Evolutionary conservation across 805 yeast species (phyloP).

Genomic region (Nakazawaea ernobii): DNA sequence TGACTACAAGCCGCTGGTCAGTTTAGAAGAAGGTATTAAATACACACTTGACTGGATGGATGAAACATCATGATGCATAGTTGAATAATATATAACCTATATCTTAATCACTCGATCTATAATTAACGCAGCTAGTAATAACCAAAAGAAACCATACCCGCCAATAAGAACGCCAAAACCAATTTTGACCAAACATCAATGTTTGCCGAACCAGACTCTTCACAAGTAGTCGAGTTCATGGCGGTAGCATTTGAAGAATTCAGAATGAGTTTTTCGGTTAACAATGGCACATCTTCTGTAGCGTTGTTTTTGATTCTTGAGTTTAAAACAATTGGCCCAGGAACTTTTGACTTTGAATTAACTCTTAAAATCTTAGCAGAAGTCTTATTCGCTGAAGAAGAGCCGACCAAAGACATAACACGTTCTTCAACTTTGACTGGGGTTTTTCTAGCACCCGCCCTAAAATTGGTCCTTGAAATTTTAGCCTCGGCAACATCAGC

Average conservation of each 20-base stretch:
- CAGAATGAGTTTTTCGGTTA: not conserved
- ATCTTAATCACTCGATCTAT: not conserved
- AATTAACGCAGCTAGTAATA: not conserved
- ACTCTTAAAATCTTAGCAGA: not conserved
- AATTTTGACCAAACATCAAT: not conserved
- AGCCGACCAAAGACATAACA: conserved; percentile 8
- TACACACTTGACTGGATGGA: conserved; percentile 86
- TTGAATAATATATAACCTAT: not conserved
- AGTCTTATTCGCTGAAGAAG: not conserved
- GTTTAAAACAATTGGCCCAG: conserved; percentile 6
- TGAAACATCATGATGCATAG: conserved; percentile 34
- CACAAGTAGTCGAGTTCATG: not conserved
- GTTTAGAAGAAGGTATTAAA: conserved; percentile 71
- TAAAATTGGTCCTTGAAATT: conserved; percentile 18
- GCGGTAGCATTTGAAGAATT: not conserved
- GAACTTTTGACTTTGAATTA: not conserved
- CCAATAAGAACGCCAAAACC: not conserved
- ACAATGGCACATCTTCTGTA: not conserved
- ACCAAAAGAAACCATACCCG: not conserved
- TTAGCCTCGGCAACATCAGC: conserved; percentile 27
- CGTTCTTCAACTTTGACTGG: conserved; percentile 4
- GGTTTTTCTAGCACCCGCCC: not conserved
- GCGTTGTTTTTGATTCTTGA: conserved; percentile 8
- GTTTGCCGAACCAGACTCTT: not conserved
- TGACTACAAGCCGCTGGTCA: conserved; percentile 78